These are phyloP conservation scores for Beta lomatogona DNA, from an alignment of 179 eudicot genomes.

Conservation along the genomic window DNA sequence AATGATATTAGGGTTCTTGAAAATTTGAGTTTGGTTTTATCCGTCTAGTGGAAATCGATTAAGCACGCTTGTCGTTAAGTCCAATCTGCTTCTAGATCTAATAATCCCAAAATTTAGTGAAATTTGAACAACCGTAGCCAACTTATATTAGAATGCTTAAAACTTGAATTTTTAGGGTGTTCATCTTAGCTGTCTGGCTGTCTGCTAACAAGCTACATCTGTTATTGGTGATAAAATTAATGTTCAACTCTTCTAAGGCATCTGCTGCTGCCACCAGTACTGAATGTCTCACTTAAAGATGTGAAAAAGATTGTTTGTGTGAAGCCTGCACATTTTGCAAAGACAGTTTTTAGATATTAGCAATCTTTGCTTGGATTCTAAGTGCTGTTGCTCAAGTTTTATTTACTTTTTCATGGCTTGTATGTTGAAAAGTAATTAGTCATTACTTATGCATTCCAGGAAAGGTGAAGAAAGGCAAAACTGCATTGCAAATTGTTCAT, in stretches of 20 bases:
- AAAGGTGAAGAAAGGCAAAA: conserved; percentile 72
- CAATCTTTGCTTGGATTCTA: not conserved
- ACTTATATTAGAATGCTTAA: too few relatives aligned
- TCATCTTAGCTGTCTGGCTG: not conserved
- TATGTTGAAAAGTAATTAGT: conserved; percentile 1
- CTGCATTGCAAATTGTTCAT: conserved; percentile 51
- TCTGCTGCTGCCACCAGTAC: not conserved
- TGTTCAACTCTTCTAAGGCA: not conserved
- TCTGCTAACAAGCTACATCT: not conserved
- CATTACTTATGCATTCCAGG: conserved; percentile 40
- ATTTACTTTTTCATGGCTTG: conserved; percentile 1
- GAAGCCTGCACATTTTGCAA: not conserved
- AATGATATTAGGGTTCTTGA: too few relatives aligned
- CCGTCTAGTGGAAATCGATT: too few relatives aligned
- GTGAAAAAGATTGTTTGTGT: not conserved
- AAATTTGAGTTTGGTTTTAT: too few relatives aligned
- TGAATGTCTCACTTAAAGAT: not conserved
- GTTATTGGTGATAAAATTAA: not conserved
- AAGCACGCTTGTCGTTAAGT: too few relatives aligned
- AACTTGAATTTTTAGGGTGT: not conserved
- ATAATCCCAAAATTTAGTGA: too few relatives aligned
- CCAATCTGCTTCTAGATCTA: too few relatives aligned
- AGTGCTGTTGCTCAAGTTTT: not conserved
- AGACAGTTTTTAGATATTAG: not conserved
- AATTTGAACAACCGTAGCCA: too few relatives aligned